These are phyloP conservation scores for Dalbergia oliveri DNA, from an alignment of 306 rosid genomes.

Conservation along the genomic window DNA sequence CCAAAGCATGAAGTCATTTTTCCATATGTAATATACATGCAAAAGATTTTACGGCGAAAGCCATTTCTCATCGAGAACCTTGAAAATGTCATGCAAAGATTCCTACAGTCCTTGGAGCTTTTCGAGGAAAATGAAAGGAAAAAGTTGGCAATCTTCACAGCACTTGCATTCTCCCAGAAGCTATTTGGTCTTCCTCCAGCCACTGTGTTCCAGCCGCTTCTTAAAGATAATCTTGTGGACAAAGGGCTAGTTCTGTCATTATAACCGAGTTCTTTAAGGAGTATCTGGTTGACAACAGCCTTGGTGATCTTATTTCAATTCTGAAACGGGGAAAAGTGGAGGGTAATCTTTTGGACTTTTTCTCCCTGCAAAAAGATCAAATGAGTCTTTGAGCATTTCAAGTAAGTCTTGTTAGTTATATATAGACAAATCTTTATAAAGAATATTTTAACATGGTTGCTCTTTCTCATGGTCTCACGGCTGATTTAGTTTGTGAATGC, in stretches of 20 bases:
- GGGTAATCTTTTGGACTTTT: conserved; percentile 89
- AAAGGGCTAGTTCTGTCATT: conserved; percentile 94
- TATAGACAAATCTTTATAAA: conserved; percentile 62
- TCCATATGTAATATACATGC: conserved; percentile 88
- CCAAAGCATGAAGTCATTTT: conserved; percentile 81
- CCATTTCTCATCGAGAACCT: conserved; percentile 96
- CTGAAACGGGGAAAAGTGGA: conserved; percentile 96
- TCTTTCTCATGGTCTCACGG: neutral
- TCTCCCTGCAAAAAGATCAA: conserved; percentile 85
- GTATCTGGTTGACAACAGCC: conserved; percentile 93
- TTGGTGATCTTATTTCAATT: conserved; percentile 96
- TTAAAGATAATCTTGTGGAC: conserved; percentile 97
- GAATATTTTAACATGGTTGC: too few relatives aligned
- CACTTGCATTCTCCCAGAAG: conserved; percentile 99
- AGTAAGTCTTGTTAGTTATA: conserved; percentile 86
- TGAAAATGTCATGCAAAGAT: conserved; percentile 95
- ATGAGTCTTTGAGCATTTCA: conserved; percentile 93
- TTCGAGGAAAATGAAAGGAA: conserved; percentile 99
- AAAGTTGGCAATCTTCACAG: conserved; percentile 96
- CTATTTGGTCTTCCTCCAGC: conserved; percentile 98
- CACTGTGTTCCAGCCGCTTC: conserved; percentile 96
- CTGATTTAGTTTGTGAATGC: neutral
- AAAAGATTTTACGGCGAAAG: conserved; percentile 88
- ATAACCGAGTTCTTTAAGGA: conserved; percentile 97
- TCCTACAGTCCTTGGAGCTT: conserved; percentile 96